Evolutionary conservation across 2,329 filamentous ascomycete genomes (phyloP), one percentile per base, ranked within the genome.

Genomic region (Didymella pinodella): DNA sequence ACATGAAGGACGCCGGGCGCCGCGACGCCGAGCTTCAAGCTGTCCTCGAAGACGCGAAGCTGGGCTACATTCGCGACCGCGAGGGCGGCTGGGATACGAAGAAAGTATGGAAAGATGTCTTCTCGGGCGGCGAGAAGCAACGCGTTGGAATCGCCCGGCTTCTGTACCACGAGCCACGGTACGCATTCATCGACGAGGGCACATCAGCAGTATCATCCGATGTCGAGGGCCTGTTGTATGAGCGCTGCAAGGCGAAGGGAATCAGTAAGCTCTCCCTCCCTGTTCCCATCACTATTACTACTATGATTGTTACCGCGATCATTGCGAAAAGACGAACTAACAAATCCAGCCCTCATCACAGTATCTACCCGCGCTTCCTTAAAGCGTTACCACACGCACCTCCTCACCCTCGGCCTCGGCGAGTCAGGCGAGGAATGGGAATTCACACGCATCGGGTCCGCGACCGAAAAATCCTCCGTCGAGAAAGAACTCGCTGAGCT

Each of bases 101-200:
- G 56, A 98, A 99, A 78, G 93, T 97, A 74, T 99, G 95, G 95
- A 97, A 98, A 79, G 94, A 98, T 68, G 92, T 99, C 4, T 83
- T 99, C n/a, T 94, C 90, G 65, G 95, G 95, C 38, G 95, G 95
- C 12, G 95, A 99, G 83, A 99, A 99, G 81, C 95, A 99, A 80
- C 85, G 95, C 22, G 92, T 99, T 86, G 92, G 88, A 0, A 92
- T 99, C 69, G 94, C 96, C 4, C 84, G 95, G 44, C 77, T 99
- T 48, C 81, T 98, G 40, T 99, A 99, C 73, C 95, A 99, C 73
- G 94, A 98, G 79, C 95, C 95, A 16, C 85, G 90, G 60, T 99
- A 96, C 74, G 95, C 93, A 2, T 92, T 99, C 70, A 88, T 99
- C 57, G 95, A 99, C 63, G 95, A 99, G 78, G 94, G 93, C 7